Evolutionary conservation across 202 grass and related monocot species (phyloP).

Genomic region (Setaria italica): DNA sequence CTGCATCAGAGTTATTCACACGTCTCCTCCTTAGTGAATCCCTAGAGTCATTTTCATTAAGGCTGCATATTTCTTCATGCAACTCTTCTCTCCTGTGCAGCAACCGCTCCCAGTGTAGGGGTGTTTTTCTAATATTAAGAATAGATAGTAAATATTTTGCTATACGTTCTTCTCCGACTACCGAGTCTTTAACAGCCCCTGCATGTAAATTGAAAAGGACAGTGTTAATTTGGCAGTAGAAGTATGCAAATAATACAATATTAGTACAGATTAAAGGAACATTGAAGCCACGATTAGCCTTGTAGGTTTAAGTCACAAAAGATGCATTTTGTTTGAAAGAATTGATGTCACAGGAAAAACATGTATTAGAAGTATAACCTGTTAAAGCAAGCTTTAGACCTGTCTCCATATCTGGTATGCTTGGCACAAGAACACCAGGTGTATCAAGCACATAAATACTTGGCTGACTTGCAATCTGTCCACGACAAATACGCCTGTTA

Average conservation of each 20-base stretch:
- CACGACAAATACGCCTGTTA: conserved; percentile 37
- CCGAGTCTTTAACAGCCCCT: conserved; percentile 94
- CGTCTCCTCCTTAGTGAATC: conserved; percentile 52
- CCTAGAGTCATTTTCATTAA: conserved; percentile 37
- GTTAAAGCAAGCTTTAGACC: conserved; percentile 95
- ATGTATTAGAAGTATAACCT: conserved; percentile 55
- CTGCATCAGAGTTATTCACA: conserved; percentile 57
- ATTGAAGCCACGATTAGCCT: conserved; percentile 7
- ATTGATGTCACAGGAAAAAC: background rate
- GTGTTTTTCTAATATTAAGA: conserved; percentile 89
- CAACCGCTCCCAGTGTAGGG: conserved; percentile 83
- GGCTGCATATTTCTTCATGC: conserved; percentile 35
- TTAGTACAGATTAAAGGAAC: conserved; percentile 16
- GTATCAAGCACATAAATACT: conserved; percentile 99
- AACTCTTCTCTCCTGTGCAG: conserved; percentile 50
- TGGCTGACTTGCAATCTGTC: conserved; percentile 89
- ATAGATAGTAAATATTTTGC: conserved; percentile 86
- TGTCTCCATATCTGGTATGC: conserved; percentile 89
- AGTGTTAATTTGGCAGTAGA: conserved; percentile 19
- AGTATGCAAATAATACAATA: conserved; percentile 23
- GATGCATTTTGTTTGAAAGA: background rate
- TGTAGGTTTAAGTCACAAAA: background rate
- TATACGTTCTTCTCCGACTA: conserved; percentile 91
- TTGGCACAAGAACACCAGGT: conserved; percentile 91
- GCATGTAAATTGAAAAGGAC: conserved; percentile 33